Evolutionary conservation across 805 yeast species (phyloP).

Genomic region (Saccharomycopsis sp.): DNA sequence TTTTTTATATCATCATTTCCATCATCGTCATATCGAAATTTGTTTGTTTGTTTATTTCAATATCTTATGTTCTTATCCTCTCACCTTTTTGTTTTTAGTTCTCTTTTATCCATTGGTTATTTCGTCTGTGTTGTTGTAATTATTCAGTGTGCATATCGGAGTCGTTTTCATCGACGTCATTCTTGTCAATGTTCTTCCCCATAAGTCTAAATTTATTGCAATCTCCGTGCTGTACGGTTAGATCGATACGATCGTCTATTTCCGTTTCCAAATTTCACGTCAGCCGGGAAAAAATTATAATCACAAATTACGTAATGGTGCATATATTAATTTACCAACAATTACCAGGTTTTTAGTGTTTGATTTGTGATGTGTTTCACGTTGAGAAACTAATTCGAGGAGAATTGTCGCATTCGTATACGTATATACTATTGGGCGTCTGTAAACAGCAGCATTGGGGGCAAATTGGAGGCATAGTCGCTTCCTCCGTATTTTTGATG

Average conservation of each 20-base stretch:
- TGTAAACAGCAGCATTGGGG: too few species aligned
- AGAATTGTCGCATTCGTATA: too few species aligned
- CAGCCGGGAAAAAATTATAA: background rate
- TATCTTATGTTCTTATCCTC: slow-evolving; percentile 3
- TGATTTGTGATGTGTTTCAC: background rate
- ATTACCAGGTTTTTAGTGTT: too few species aligned
- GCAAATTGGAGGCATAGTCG: too few species aligned
- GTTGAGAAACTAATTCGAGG: too few species aligned
- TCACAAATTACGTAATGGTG: background rate
- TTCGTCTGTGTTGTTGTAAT: background rate
- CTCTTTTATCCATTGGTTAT: background rate
- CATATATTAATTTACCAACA: background rate
- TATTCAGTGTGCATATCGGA: background rate
- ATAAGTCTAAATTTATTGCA: too few species aligned
- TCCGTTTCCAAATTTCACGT: background rate
- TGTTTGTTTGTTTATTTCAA: slow-evolving; percentile 1
- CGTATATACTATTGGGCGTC: too few species aligned
- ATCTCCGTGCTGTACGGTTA: background rate
- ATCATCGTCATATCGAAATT: too few species aligned
- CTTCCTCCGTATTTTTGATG: too few species aligned
- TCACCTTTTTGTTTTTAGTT: background rate
- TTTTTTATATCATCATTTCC: background rate
- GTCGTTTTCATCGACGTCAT: too few species aligned
- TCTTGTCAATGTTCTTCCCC: too few species aligned
- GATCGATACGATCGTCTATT: background rate